phyloP scores from a whole-genome alignment of 805 yeast genomes.

The Zygosaccharomyces lentus region DNA sequence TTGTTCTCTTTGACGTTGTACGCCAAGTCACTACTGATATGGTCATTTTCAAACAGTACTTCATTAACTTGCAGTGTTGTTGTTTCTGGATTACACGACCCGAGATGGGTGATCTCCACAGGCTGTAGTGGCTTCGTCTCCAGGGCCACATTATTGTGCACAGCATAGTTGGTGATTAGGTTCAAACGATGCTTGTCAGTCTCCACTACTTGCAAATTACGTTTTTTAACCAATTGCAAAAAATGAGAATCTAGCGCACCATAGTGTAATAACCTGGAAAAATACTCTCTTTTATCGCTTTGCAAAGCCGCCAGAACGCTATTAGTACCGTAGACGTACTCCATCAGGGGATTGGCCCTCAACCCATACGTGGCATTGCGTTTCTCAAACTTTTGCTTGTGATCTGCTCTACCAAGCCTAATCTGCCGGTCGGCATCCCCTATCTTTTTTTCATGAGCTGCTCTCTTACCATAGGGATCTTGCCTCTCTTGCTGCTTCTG shows the following conservation, averaged over 20 bases:
- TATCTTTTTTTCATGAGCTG: slow-evolving; percentile 17
- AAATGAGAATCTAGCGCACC: slow-evolving; percentile 42
- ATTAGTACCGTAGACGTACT: slow-evolving; percentile 72
- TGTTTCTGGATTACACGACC: slow-evolving; percentile 23
- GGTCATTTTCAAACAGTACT: slow-evolving; percentile 24
- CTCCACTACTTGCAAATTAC: slow-evolving; percentile 20
- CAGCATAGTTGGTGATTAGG: slow-evolving; percentile 57
- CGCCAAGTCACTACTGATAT: slow-evolving; percentile 23
- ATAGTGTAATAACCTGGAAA: slow-evolving; percentile 48
- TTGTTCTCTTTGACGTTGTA: slow-evolving; percentile 28
- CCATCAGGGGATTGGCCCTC: slow-evolving; percentile 47
- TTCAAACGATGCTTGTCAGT: slow-evolving; percentile 49
- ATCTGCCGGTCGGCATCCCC: slow-evolving; percentile 6
- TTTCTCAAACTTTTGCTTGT: slow-evolving; percentile 9
- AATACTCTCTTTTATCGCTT: slow-evolving; percentile 50
- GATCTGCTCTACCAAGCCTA: slow-evolving; percentile 7
- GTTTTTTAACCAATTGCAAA: slow-evolving; percentile 42
- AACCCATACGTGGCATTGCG: slow-evolving; percentile 17
- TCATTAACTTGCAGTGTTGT: slow-evolving; percentile 17
- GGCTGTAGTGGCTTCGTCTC: slow-evolving; percentile 47
- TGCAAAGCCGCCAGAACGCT: slow-evolving; percentile 67
- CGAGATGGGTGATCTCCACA: slow-evolving; percentile 30
- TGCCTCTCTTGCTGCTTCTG: slow-evolving; percentile 28
- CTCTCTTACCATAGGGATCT: slow-evolving; percentile 18
- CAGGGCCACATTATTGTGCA: slow-evolving; percentile 76